Conservation (phyloP, 768 basidiomycete genomes). For the Pisolithus microcarpus region DNA sequence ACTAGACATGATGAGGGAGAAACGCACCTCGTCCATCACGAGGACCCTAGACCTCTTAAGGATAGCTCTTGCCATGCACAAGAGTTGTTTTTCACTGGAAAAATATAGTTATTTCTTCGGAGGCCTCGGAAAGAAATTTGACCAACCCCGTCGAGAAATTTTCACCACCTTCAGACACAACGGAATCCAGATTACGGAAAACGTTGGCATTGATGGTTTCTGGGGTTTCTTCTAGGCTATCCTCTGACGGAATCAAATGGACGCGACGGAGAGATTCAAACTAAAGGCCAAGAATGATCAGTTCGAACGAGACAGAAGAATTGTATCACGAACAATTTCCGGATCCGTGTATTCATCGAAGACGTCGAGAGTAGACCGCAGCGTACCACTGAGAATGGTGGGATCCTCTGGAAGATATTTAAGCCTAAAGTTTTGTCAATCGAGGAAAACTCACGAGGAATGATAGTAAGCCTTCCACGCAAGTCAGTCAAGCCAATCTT, state of each 20-base stretch:
- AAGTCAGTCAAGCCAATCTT: slow-evolving; percentile 77
- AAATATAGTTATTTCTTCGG: slow-evolving; percentile 9
- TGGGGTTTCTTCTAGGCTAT: slow-evolving; percentile 30
- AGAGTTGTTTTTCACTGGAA: slow-evolving; percentile 68
- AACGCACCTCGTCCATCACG: slow-evolving; percentile 75
- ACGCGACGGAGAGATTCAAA: slow-evolving; percentile 81
- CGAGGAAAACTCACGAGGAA: slow-evolving; percentile 48
- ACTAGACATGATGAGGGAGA: neutral
- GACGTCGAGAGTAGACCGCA: slow-evolving; percentile 77
- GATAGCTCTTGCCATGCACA: slow-evolving; percentile 86
- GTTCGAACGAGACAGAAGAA: neutral
- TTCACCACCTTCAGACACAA: slow-evolving; percentile 78
- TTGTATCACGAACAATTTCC: slow-evolving; percentile 54
- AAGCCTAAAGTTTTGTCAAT: neutral
- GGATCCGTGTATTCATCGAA: slow-evolving; percentile 81
- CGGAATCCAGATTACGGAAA: slow-evolving; percentile 67
- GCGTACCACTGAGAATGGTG: slow-evolving; percentile 74
- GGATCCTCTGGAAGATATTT: slow-evolving; percentile 62
- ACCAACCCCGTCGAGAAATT: slow-evolving; percentile 81
- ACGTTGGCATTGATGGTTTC: slow-evolving; percentile 61
- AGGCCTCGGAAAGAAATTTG: neutral
- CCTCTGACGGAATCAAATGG: slow-evolving; percentile 63
- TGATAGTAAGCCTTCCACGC: slow-evolving; percentile 68
- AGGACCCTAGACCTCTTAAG: slow-evolving; percentile 69
- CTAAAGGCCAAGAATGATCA: slow-evolving; percentile 28